Base-by-base conservation (phyloP, 2,329 filamentous ascomycete genomes). In the Alternaria brassicicola region DNA sequence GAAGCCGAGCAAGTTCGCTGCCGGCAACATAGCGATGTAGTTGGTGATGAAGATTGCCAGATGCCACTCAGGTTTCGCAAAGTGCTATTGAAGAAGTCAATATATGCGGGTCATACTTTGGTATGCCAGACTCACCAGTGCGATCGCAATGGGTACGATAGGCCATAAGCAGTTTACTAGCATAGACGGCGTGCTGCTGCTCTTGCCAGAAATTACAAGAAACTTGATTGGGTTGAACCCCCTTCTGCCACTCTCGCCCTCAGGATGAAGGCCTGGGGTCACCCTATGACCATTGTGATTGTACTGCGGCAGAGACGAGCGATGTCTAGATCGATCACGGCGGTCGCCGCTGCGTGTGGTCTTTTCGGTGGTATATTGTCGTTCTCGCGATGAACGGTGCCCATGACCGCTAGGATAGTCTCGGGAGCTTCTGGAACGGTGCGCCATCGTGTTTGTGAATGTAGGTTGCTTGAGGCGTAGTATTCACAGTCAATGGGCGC, bases 11-110 rank as follows among this genome's bases (percentile, higher is more conserved):
- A 92, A 76, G 69, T 93, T 93, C 55, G 90, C 90, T 46, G 88
- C 87, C 0, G 90, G 90, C 2, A 93, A 81, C 88, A 93, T 93
- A 65, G 89, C 89, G 59, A 93, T 84, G 72, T 92, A 93, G 46
- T 88, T 88, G 56, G 91, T 82, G 49, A 85, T 81, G 77, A 93
- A 93, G 52, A 88, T 85, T 75, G 84, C 83, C 1, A 90, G 78
- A 65, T 90, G 82, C 57, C 83, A 78, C 23, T 88, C 80, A 0
- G 82, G 81, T 19, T 80, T 79, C 42, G 82, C 82, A 63, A 85
- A 87, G 62, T 85, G 67, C 79, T 81, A 51, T 15, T 8, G 21
- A 28, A 1, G 3, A 25, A 15, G 54, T 70, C 43, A 69, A 59
- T 23, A 45, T 21, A 43, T 6, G 6, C 9, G 10, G 9, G 8